Evolutionary conservation across 257 asterid species (phyloP).

Genomic region (Lantana camara): DNA sequence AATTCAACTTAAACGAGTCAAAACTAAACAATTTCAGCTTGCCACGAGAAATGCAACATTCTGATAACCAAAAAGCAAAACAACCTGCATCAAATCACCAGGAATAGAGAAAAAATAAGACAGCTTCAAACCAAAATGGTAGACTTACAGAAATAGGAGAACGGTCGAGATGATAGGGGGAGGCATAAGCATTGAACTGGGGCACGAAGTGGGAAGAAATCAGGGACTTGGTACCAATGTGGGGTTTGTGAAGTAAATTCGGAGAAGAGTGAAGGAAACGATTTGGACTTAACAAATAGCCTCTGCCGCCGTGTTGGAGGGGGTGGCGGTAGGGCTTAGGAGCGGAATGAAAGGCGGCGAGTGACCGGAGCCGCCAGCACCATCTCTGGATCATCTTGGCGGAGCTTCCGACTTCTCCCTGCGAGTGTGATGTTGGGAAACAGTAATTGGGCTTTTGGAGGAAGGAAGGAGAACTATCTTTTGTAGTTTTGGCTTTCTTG

Average conservation of each 20-base stretch:
- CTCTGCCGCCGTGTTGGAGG: not conserved
- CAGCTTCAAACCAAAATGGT: not conserved
- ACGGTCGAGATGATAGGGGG: conserved; percentile 20
- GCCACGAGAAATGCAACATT: not conserved
- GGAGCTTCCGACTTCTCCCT: not conserved
- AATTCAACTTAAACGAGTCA: not conserved
- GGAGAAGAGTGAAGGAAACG: conserved; percentile 49
- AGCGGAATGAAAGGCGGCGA: conserved; percentile 26
- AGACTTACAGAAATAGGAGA: conserved; percentile 52
- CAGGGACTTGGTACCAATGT: conserved; percentile 18
- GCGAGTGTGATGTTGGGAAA: not conserved
- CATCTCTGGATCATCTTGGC: conserved; percentile 38
- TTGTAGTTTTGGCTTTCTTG: not conserved
- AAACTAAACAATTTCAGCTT: conserved; percentile 7
- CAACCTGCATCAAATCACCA: not conserved
- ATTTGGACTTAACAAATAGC: conserved; percentile 12
- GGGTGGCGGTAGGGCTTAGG: conserved; percentile 24
- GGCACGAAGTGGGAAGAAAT: conserved; percentile 35
- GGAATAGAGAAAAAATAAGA: not conserved
- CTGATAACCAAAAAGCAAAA: conserved; percentile 12
- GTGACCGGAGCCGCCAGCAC: conserved; percentile 40
- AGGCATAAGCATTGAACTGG: conserved; percentile 34
- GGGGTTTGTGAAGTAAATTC: conserved; percentile 34
- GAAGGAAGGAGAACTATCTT: too few species aligned
- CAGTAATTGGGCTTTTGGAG: conserved; percentile 12